Conservation (phyloP, 495 filamentous ascomycete species). For the Oidiodendron maius region DNA sequence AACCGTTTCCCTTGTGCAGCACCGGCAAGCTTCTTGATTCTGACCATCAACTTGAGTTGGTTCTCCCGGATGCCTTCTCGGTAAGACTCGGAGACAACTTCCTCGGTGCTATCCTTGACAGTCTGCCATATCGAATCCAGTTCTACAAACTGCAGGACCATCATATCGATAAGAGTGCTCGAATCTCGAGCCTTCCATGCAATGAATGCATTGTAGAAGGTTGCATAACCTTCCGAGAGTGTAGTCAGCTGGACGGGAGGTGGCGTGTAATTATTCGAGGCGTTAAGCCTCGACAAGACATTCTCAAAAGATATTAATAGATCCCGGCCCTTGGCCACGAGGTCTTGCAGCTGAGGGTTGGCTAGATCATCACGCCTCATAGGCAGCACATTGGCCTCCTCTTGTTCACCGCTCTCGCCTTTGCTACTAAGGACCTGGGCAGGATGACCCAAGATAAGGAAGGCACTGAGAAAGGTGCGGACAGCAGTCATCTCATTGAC, state of each 20-base stretch:
- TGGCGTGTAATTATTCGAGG: constrained; percentile 46
- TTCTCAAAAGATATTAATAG: constrained; percentile 79
- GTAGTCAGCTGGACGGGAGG: constrained; percentile 54
- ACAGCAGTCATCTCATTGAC: constrained; percentile 73
- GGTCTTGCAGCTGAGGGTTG: constrained; percentile 61
- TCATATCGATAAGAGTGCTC: constrained; percentile 80
- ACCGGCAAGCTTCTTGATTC: constrained; percentile 86
- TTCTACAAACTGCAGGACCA: constrained; percentile 93
- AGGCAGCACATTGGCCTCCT: constrained; percentile 54
- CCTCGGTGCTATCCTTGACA: constrained; percentile 83
- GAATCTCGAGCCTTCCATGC: constrained; percentile 95
- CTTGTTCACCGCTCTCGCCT: constrained; percentile 63
- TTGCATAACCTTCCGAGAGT: constrained; percentile 64
- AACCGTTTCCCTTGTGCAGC: constrained; percentile 73
- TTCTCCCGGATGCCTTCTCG: constrained; percentile 90
- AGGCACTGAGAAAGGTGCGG: constrained; percentile 87
- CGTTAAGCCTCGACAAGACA: constrained; percentile 52
- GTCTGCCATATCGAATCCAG: constrained; percentile 94
- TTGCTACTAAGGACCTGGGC: constrained; percentile 82
- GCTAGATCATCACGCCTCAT: constrained; percentile 44
- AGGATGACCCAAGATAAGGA: constrained; percentile 88
- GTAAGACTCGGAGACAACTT: constrained; percentile 84
- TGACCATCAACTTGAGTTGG: constrained; percentile 79
- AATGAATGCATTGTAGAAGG: constrained; percentile 87
- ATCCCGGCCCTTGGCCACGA: constrained; percentile 83